Conservation (phyloP, 495 filamentous ascomycete genomes). For the Aspergillus campestris region DNA sequence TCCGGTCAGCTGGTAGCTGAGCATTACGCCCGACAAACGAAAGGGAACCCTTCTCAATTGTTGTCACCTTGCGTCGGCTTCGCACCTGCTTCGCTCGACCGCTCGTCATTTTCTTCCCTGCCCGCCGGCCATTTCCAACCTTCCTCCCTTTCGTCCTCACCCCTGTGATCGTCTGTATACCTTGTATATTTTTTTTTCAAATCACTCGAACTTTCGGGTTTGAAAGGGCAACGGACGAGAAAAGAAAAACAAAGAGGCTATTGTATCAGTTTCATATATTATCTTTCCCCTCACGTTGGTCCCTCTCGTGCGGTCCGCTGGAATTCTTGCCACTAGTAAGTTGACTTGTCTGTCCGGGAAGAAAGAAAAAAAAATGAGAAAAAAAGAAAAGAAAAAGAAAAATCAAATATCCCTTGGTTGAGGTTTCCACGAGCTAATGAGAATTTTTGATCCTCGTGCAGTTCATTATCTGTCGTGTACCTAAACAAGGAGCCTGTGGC, state of each 20-base stretch:
- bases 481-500: slow-evolving; percentile 3
- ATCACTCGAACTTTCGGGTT: slow-evolving; percentile 11
- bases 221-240: slow-evolving; percentile 1
- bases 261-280: no score
- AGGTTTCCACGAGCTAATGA: no score
- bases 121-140: slow-evolving; percentile 14
- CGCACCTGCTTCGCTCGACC: slow-evolving; percentile 10
- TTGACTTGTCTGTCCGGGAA: no score
- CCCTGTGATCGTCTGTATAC: slow-evolving; percentile 25
- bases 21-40: slow-evolving; percentile 25
- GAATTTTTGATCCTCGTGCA: slow-evolving; percentile 7
- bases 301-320: no score
- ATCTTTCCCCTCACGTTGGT: no score
- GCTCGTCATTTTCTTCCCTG: slow-evolving; percentile 20
- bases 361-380: no score
- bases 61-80: slow-evolving; percentile 33
- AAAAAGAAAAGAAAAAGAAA: no score
- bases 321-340: no score
- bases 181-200: slow-evolving; percentile 34
- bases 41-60: slow-evolving; percentile 26
- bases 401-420: no score
- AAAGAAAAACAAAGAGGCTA: slow-evolving; percentile 9
- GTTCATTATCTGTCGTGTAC: neutral
- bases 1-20: slow-evolving; percentile 22
- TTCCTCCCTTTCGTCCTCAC: slow-evolving; percentile 20